Evolutionary conservation across 2,329 filamentous ascomycete species (phyloP).

Genomic region (Claviceps sp.): DNA sequence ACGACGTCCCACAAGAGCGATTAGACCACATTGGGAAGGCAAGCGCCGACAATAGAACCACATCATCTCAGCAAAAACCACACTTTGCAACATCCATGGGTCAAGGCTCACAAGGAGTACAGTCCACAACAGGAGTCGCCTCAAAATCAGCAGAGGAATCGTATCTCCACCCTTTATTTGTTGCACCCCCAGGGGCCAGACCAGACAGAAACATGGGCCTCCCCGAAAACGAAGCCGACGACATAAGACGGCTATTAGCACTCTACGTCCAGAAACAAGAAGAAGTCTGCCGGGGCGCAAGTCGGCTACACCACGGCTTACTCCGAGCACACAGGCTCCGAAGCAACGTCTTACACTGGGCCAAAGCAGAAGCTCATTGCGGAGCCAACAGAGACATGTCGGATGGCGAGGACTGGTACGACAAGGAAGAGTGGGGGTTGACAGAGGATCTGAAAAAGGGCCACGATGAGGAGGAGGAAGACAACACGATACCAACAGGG

Average conservation of each 20-base stretch:
- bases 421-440: constrained; percentile 66
- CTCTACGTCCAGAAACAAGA: constrained; percentile 78
- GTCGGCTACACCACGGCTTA: constrained; percentile 55
- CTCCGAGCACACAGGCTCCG: constrained; percentile 60
- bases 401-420: constrained; percentile 83
- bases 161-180: constrained; percentile 64
- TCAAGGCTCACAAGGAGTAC: constrained; percentile 9
- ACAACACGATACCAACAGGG: constrained; percentile 44
- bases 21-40: background rate
- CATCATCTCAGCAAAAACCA: constrained; percentile 7
- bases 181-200: constrained; percentile 46
- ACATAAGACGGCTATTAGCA: constrained; percentile 59
- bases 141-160: constrained; percentile 24
- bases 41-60: constrained; percentile 6
- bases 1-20: background rate
- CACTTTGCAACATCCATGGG: constrained; percentile 14
- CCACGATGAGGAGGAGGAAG: constrained; percentile 71
- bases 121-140: background rate
- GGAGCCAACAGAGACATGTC: constrained; percentile 60
- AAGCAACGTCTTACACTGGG: constrained; percentile 58
- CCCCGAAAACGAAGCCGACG: constrained; percentile 61
- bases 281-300: constrained; percentile 60
- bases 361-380: constrained; percentile 63
- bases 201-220: constrained; percentile 61
- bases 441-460: constrained; percentile 68